Conservation (phyloP, 192 early-diverging fungal species). For the Coemansia sp. region DNA sequence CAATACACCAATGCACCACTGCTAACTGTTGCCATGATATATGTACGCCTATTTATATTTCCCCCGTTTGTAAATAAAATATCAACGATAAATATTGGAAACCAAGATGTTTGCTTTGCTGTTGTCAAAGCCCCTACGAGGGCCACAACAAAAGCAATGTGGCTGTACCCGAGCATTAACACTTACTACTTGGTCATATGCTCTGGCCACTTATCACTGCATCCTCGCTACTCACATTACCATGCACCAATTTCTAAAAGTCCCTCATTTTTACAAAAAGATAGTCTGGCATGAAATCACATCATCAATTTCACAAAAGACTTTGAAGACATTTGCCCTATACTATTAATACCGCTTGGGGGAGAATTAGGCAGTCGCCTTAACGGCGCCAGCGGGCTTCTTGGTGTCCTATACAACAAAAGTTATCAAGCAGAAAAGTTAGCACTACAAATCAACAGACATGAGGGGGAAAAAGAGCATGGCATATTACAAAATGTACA, state of each 20-base stretch:
- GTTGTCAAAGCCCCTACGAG: background rate
- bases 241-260: background rate
- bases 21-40: constrained; percentile 7
- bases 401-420: constrained; percentile 60
- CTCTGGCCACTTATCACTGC: background rate
- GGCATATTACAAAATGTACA: background rate
- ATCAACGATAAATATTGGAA: background rate
- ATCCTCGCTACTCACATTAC: background rate
- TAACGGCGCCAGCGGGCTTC: constrained; percentile 54
- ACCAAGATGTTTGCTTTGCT: background rate
- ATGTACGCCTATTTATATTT: background rate
- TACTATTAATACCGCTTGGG: background rate
- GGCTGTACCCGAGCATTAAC: background rate
- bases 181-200: constrained; percentile 12
- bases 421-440: constrained; percentile 11
- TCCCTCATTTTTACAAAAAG: background rate
- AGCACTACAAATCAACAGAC: background rate
- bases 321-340: constrained; percentile 13
- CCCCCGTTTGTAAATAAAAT: background rate
- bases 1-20: constrained; percentile 48
- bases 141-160: background rate
- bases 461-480: background rate
- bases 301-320: constrained; percentile 10
- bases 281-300: constrained; percentile 2
- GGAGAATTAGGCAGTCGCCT: constrained; percentile 37